Conservation (phyloP, 768 basidiomycete species). For the Leucosporidium creatinivorum region DNA sequence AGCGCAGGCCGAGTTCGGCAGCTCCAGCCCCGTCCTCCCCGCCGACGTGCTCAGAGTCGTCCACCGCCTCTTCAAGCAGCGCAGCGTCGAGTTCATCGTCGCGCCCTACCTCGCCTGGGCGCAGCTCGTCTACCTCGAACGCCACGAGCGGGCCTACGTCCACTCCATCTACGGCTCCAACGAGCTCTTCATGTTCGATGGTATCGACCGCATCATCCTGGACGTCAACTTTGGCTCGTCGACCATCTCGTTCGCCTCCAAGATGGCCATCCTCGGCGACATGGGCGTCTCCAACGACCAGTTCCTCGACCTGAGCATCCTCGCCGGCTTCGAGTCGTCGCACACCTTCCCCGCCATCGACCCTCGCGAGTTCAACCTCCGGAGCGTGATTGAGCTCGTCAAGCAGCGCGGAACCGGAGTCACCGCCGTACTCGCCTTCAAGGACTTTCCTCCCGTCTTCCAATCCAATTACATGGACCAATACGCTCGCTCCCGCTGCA, state of each 20-base stretch:
- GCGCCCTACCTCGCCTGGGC: slow-evolving; percentile 94
- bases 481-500: slow-evolving; percentile 78
- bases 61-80: slow-evolving; percentile 81
- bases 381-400: slow-evolving; percentile 34
- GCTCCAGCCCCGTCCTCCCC: slow-evolving; percentile 49
- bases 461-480: slow-evolving; percentile 69
- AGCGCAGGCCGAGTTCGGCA: slow-evolving; percentile 69
- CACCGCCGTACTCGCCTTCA: slow-evolving; percentile 62
- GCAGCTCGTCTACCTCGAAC: slow-evolving; percentile 90
- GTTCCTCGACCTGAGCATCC: slow-evolving; percentile 86
- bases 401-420: slow-evolving; percentile 27
- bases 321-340: slow-evolving; percentile 74
- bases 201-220: slow-evolving; percentile 79
- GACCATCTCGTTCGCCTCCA: slow-evolving; percentile 74
- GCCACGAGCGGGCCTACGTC: slow-evolving; percentile 86
- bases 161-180: slow-evolving; percentile 88
- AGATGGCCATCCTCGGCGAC: slow-evolving; percentile 61
- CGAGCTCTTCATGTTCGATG: slow-evolving; percentile 81
- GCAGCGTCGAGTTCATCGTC: slow-evolving; percentile 90
- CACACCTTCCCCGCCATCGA: slow-evolving; percentile 47
- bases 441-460: slow-evolving; percentile 71
- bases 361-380: slow-evolving; percentile 39
- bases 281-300: slow-evolving; percentile 71
- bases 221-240: slow-evolving; percentile 66
- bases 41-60: slow-evolving; percentile 95